Percentiles rank a stretch among this genome's conserved stretches.
Evolutionary conservation across 148 eudicot genomes (phyloP).

Genomic region (Fagopyrum homotropicum): DNA sequence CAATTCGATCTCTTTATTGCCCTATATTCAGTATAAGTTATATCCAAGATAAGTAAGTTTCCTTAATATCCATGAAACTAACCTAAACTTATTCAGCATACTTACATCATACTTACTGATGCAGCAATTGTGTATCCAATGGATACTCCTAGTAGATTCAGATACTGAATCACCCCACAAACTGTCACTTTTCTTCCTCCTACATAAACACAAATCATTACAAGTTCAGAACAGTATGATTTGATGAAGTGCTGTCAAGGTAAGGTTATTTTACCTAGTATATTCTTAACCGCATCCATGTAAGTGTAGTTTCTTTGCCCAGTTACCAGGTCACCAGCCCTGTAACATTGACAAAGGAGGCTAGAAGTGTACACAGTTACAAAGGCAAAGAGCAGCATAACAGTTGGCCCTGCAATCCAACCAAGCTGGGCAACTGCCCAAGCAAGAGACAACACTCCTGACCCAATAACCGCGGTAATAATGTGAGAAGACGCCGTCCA

Average conservation of each 20-base stretch:
- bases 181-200: slow-evolving; percentile 52
- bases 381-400: slow-evolving; percentile 51
- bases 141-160: slow-evolving; percentile 56
- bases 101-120: slow-evolving; percentile 68
- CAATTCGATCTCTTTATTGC: slow-evolving; percentile 65
- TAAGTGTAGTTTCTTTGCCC: slow-evolving; percentile 74
- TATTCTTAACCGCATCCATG: slow-evolving; percentile 67
- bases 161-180: slow-evolving; percentile 54
- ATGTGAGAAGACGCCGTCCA: slow-evolving; percentile 83
- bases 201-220: background rate
- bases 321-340: slow-evolving; percentile 48
- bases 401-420: slow-evolving; percentile 74
- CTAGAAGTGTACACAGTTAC: slow-evolving; percentile 68
- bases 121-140: slow-evolving; percentile 72
- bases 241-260: background rate
- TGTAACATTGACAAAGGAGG: slow-evolving; percentile 58
- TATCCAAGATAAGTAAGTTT: background rate
- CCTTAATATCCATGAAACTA: background rate
- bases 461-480: slow-evolving; percentile 78
- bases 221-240: background rate
- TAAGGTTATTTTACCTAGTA: slow-evolving; percentile 34
- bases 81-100: background rate
- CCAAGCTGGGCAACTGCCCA: slow-evolving; percentile 79
- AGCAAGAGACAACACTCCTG: slow-evolving; percentile 64
- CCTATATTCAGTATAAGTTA: slow-evolving; percentile 25